phyloP scores from a whole-genome alignment of 371 early-diverging fungal species.

The Haplosporangium sp. region DNA sequence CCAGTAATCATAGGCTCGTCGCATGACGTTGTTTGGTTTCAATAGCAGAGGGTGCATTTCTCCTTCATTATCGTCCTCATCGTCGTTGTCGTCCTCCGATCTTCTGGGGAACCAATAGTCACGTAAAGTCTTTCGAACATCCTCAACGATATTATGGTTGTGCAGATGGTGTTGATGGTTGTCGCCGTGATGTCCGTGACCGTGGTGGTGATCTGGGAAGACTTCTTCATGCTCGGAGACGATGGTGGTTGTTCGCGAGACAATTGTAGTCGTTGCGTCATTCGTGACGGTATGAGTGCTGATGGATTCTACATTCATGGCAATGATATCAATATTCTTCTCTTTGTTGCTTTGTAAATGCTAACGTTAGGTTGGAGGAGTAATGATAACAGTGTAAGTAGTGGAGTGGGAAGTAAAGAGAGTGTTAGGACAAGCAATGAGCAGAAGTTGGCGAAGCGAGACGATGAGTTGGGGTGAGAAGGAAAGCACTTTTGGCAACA shows the following conservation, averaged over 20 bases:
- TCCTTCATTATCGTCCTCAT: constrained; percentile 1
- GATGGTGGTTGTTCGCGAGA: constrained; percentile 43
- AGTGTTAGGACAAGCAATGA: too few relatives aligned
- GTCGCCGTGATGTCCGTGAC: neutral
- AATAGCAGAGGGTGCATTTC: constrained; percentile 11
- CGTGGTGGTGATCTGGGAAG: constrained; percentile 11
- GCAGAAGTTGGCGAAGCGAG: too few relatives aligned
- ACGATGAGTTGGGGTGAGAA: too few relatives aligned
- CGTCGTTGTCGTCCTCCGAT: neutral
- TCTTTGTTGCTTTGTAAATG: too few relatives aligned
- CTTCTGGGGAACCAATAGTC: constrained; percentile 45
- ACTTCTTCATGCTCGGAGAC: constrained; percentile 41
- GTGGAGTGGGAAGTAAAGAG: too few relatives aligned
- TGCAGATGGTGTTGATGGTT: neutral
- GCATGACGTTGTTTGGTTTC: constrained; percentile 31
- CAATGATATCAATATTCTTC: too few relatives aligned
- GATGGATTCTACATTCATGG: constrained; percentile 24
- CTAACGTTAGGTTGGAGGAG: too few relatives aligned
- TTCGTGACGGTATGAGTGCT: constrained; percentile 44
- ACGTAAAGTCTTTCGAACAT: constrained; percentile 37
- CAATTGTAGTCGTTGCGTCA: constrained; percentile 40
- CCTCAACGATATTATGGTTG: constrained; percentile 5
- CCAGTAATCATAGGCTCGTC: constrained; percentile 51
- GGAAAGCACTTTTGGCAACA: too few relatives aligned
- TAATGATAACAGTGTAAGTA: too few relatives aligned